Evolutionary conservation across 1,139 yeast species (phyloP), one percentile per base, ranked within the genome.

Genomic region (Magnusiomyces magnusii): DNA sequence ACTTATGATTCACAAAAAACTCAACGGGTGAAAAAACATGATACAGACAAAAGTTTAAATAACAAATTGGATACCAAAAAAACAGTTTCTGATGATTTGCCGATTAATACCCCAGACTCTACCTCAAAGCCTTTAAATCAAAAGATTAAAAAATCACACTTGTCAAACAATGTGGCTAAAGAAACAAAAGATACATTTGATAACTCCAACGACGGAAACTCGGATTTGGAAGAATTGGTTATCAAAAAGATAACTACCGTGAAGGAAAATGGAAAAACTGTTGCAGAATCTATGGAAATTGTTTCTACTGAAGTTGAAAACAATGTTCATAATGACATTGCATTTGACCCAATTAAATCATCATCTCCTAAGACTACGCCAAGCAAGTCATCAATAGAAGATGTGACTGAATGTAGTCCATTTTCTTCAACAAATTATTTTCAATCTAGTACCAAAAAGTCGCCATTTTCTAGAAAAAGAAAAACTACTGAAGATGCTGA

Each of bases 381-480:
- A 3, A n/a, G 13, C 3, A 44, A 44, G 27, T 21, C 49, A 5
- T 27, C 25, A 44, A 19, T 21, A n/a, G 49, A 2, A 21, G 17
- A 44, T 19, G 7, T 7, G 7, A 3, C 49, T 10, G 5, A 5
- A 9, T 68, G 68, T 31, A 73, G 77, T 3, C 68, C 68, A 5
- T 78, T 79, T 61, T 70, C 76, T 1, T 66, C 68, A 41, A 76
- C 76, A 31, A 78, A 78, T 61, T 73, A 77, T 1, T 78, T 78
- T 66, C 81, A 79, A 63, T 67, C 77, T 0, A 64, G 63, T 2
- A 57, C 65, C n/a, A 66, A 70, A 5, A 61, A 63, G n/a, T 57
- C 59, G 2, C 49, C 49, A 44, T 44, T 44, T 44, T 44, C 49
- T 19, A 3, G 49, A 44, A 44, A 44, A n/a, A 19, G 49, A 44